Conservation (phyloP, 2,329 filamentous ascomycete species). For the Beauveria pseudobassiana region DNA sequence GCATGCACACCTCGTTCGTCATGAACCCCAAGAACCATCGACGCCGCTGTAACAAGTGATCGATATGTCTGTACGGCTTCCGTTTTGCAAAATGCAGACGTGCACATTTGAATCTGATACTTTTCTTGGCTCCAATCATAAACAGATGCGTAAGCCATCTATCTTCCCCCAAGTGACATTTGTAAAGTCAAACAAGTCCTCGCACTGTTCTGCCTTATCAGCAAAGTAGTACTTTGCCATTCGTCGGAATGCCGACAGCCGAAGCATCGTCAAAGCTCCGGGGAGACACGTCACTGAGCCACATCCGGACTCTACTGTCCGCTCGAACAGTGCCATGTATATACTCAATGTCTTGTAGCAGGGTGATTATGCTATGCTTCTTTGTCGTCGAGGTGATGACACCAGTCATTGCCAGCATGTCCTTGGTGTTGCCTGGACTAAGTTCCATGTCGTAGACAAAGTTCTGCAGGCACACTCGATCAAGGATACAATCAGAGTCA, state of each 20-base stretch:
- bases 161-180: constrained; percentile 91
- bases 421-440: constrained; percentile 81
- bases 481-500: constrained; percentile 92
- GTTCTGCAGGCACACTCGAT: constrained; percentile 87
- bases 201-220: constrained; percentile 90
- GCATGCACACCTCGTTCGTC: constrained; percentile 96
- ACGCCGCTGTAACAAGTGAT: constrained; percentile 82
- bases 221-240: constrained; percentile 99
- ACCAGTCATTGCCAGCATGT: constrained; percentile 96
- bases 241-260: constrained; percentile 89
- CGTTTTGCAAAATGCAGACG: constrained; percentile 95
- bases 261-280: constrained; percentile 88
- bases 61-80: constrained; percentile 86
- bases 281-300: constrained; percentile 92
- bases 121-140: constrained; percentile 94
- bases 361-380: constrained; percentile 80
- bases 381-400: constrained; percentile 92
- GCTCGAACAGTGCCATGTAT: constrained; percentile 95
- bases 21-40: constrained; percentile 97
- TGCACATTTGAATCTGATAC: constrained; percentile 97
- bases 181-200: constrained; percentile 96
- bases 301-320: constrained; percentile 89
- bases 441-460: constrained; percentile 99
- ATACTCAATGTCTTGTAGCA: constrained; percentile 97
- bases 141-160: constrained; percentile 96